These are phyloP conservation scores for Fusarium nelsonii DNA, from an alignment of 2,329 filamentous ascomycete species.

Conservation along the genomic window DNA sequence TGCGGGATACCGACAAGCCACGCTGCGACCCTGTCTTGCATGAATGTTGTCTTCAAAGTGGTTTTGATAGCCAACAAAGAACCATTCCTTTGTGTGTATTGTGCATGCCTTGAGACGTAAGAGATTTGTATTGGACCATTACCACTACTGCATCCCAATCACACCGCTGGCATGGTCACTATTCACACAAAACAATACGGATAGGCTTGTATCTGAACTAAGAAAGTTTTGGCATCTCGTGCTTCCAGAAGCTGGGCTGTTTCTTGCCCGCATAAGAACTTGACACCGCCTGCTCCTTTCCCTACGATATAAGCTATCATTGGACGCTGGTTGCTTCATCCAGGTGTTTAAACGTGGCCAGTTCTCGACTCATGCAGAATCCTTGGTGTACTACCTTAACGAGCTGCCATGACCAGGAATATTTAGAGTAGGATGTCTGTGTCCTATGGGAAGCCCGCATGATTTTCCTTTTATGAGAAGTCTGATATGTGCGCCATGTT, in stretches of 20 bases:
- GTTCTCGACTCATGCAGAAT: not conserved
- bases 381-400: not conserved
- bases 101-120: not conserved
- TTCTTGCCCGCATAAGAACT: not conserved
- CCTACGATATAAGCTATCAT: not conserved
- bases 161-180: not conserved
- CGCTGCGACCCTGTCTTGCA: constrained; percentile 4
- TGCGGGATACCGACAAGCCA: constrained; percentile 12
- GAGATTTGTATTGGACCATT: not conserved
- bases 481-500: not conserved
- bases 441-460: not conserved
- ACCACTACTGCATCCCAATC: not conserved
- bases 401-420: not conserved
- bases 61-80: not conserved
- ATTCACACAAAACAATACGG: not conserved
- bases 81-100: not conserved
- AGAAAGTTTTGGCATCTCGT: not conserved
- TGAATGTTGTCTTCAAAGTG: not conserved
- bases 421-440: not conserved
- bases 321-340: not conserved
- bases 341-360: constrained; percentile 1
- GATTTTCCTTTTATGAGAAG: not conserved
- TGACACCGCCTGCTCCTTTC: constrained; percentile 1
- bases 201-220: not conserved
- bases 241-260: not conserved